These are phyloP conservation scores for Lactarius sp. DNA, from an alignment of 768 basidiomycete species.

Conservation along the genomic window DNA sequence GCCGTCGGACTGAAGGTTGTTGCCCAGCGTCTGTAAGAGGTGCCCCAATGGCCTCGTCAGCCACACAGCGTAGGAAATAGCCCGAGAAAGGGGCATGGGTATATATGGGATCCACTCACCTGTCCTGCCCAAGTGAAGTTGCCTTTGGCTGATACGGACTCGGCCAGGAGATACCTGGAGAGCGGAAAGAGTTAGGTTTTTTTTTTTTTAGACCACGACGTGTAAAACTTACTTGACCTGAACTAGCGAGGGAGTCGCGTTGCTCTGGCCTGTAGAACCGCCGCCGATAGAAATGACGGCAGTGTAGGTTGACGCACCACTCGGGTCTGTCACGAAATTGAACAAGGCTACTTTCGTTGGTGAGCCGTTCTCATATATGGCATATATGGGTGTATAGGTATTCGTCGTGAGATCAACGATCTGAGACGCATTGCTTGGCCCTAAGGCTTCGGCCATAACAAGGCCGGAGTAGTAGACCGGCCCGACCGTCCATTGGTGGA, in stretches of 20 bases:
- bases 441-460: slow-evolving; percentile 64
- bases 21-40: slow-evolving; percentile 50
- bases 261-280: slow-evolving; percentile 38
- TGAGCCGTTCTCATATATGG: slow-evolving; percentile 65
- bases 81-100: neutral
- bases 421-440: slow-evolving; percentile 55
- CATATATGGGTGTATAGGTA: slow-evolving; percentile 55
- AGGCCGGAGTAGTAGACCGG: slow-evolving; percentile 70
- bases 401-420: slow-evolving; percentile 56
- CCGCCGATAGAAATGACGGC: slow-evolving; percentile 48
- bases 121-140: slow-evolving; percentile 80
- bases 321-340: slow-evolving; percentile 64
- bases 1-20: slow-evolving; percentile 60
- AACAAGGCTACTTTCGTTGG: slow-evolving; percentile 61
- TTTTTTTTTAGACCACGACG: neutral
- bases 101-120: slow-evolving; percentile 34
- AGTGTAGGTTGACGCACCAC: slow-evolving; percentile 50
- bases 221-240: slow-evolving; percentile 46
- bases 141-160: slow-evolving; percentile 51
- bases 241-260: slow-evolving; percentile 43
- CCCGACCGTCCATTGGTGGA: slow-evolving; percentile 68
- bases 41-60: neutral
- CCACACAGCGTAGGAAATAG: neutral
- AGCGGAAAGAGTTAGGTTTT: neutral
- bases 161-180: slow-evolving; percentile 52